phyloP scores from a whole-genome alignment of 306 rosid genomes.

The Lathyrus aphaca region DNA sequence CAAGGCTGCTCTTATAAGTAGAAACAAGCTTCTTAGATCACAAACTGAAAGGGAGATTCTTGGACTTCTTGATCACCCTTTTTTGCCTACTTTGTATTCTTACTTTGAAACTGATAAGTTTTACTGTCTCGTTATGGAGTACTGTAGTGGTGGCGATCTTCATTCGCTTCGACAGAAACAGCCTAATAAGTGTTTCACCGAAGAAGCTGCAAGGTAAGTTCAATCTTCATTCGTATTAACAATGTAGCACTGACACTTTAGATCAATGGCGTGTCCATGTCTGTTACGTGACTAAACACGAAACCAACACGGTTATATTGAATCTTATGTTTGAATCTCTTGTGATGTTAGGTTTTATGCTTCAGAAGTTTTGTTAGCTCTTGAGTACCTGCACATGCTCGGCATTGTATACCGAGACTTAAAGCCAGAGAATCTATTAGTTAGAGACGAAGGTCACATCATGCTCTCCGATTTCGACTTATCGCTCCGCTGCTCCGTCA shows the following conservation, averaged over 20 bases:
- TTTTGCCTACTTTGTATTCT: slow-evolving; percentile 86
- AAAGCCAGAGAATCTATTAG: slow-evolving; percentile 88
- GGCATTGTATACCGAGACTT: slow-evolving; percentile 92
- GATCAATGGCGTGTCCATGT: background rate
- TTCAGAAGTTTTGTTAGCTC: slow-evolving; percentile 79
- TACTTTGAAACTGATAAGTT: slow-evolving; percentile 83
- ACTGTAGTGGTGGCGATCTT: slow-evolving; percentile 89
- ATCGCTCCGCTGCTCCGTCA: slow-evolving; percentile 84
- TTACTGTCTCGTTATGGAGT: slow-evolving; percentile 87
- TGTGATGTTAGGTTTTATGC: slow-evolving; percentile 70
- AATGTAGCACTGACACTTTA: background rate
- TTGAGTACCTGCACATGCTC: slow-evolving; percentile 95
- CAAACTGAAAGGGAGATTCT: slow-evolving; percentile 93
- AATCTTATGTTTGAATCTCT: slow-evolving; percentile 25
- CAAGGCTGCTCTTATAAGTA: slow-evolving; percentile 79
- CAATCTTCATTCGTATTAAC: too few relatives aligned
- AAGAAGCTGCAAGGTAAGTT: slow-evolving; percentile 88
- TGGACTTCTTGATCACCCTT: slow-evolving; percentile 92
- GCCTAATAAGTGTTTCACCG: slow-evolving; percentile 78
- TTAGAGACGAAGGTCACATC: slow-evolving; percentile 88
- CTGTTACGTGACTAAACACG: background rate
- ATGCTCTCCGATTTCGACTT: slow-evolving; percentile 95
- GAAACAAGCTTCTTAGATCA: slow-evolving; percentile 84
- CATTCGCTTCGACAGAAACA: slow-evolving; percentile 92
- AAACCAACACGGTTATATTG: background rate